These are phyloP conservation scores for Hyaloperonospora brassicae DNA, from an alignment of 352 stramenopile species.

Conservation along the genomic window DNA sequence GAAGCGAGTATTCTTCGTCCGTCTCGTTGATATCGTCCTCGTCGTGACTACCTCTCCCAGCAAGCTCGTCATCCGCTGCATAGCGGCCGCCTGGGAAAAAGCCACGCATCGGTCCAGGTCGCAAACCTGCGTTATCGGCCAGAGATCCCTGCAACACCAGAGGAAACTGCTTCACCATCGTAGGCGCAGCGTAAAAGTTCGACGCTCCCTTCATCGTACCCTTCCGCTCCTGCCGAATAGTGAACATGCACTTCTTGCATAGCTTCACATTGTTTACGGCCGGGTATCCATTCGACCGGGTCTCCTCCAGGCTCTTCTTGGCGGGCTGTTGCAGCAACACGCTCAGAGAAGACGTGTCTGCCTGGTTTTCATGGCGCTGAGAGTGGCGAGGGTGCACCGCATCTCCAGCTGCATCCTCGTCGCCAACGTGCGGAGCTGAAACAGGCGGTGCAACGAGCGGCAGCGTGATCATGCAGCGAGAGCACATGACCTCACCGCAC, in stretches of 20 bases:
- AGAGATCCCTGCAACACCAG: slow-evolving; percentile 30
- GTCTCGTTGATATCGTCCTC: slow-evolving; percentile 40
- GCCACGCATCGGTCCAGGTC: slow-evolving; percentile 22
- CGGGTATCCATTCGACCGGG: slow-evolving; percentile 39
- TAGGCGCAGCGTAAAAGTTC: slow-evolving; percentile 42
- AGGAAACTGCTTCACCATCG: slow-evolving; percentile 47
- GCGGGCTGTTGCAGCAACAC: slow-evolving; percentile 32
- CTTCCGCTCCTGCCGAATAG: slow-evolving; percentile 54
- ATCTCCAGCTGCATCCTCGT: slow-evolving; percentile 7
- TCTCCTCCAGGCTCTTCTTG: slow-evolving; percentile 36
- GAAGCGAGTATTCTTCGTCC: slow-evolving; percentile 39
- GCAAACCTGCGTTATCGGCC: slow-evolving; percentile 25
- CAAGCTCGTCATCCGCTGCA: slow-evolving; percentile 30
- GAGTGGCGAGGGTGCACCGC: slow-evolving; percentile 3
- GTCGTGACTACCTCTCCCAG: slow-evolving; percentile 17
- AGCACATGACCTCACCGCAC: slow-evolving; percentile 71
- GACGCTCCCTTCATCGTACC: slow-evolving; percentile 35
- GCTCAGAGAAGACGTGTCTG: slow-evolving; percentile 17
- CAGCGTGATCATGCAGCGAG: slow-evolving; percentile 56
- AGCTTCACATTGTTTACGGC: slow-evolving; percentile 63
- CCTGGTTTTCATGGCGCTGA: slow-evolving; percentile 12
- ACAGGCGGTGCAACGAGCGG: slow-evolving; percentile 40
- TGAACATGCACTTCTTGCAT: slow-evolving; percentile 74
- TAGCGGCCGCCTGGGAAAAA: slow-evolving; percentile 34
- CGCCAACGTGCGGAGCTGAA: slow-evolving; percentile 20